Conservation (phyloP, 2,329 filamentous ascomycete genomes). For the Fusarium zealandicum region DNA sequence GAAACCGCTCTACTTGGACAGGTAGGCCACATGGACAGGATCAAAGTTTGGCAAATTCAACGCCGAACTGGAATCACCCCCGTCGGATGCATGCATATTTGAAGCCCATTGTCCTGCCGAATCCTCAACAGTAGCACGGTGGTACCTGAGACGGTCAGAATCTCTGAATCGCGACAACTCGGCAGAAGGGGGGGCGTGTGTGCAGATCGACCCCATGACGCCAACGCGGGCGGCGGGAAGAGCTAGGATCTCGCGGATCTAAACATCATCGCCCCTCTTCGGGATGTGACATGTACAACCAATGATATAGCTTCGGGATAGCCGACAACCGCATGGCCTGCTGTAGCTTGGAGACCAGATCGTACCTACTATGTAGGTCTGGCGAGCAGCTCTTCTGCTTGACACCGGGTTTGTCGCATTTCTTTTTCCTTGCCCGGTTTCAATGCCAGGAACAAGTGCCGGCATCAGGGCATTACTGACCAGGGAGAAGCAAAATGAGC, state of each 20-base stretch:
- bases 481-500: neutral
- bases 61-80: slow-evolving; percentile 42
- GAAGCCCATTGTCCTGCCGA: slow-evolving; percentile 24
- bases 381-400: slow-evolving; percentile 9
- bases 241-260: slow-evolving; percentile 39
- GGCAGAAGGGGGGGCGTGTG: slow-evolving; percentile 18
- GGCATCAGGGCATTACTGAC: neutral
- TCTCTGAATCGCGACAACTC: slow-evolving; percentile 6
- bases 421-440: slow-evolving; percentile 30
- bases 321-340: slow-evolving; percentile 22
- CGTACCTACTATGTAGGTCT: neutral
- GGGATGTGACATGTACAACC: slow-evolving; percentile 37
- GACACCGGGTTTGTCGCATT: slow-evolving; percentile 13
- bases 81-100: slow-evolving; percentile 15
- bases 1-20: too few relatives aligned
- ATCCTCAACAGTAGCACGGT: slow-evolving; percentile 17
- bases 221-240: slow-evolving; percentile 22
- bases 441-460: slow-evolving; percentile 1
- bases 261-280: slow-evolving; percentile 31
- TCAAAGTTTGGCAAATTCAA: slow-evolving; percentile 10
- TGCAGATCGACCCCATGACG: neutral
- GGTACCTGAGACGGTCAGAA: slow-evolving; percentile 9
- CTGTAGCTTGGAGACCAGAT: slow-evolving; percentile 8
- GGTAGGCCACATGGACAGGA: neutral
- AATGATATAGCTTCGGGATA: slow-evolving; percentile 33